Conservation (phyloP, 106 monocot genomes). For the Amphibolis antarctica region DNA sequence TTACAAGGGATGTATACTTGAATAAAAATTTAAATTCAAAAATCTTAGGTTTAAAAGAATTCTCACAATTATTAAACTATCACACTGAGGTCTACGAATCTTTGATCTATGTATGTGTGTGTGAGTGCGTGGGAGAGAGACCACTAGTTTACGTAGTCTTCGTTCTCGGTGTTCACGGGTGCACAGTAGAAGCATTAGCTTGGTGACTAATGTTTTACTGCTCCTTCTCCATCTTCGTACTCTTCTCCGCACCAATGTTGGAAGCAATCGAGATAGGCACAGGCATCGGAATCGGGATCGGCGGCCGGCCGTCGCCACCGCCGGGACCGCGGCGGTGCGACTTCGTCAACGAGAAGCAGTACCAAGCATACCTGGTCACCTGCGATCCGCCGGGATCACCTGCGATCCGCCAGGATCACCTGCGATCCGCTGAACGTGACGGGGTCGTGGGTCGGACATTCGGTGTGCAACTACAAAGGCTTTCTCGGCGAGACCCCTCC, state of each 20-base stretch:
- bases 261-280: background rate
- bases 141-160: no score
- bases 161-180: no score
- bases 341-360: constrained; percentile 27
- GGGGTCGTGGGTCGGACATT: constrained; percentile 14
- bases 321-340: constrained; percentile 16
- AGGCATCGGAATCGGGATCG: constrained; percentile 5
- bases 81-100: no score
- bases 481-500: constrained; percentile 45
- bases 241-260: background rate
- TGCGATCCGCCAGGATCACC: no score
- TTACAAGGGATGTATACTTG: no score
- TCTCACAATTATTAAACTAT: no score
- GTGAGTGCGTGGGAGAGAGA: no score
- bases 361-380: constrained; percentile 25
- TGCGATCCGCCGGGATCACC: constrained; percentile 27
- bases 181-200: no score
- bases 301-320: background rate
- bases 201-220: background rate
- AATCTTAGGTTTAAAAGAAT: no score
- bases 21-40: no score
- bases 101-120: no score
- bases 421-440: constrained; percentile 28
- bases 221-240: background rate
- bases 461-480: constrained; percentile 37